phyloP scores from a whole-genome alignment of 2,329 filamentous ascomycete species.

The Myriosclerotinia curreyana region DNA sequence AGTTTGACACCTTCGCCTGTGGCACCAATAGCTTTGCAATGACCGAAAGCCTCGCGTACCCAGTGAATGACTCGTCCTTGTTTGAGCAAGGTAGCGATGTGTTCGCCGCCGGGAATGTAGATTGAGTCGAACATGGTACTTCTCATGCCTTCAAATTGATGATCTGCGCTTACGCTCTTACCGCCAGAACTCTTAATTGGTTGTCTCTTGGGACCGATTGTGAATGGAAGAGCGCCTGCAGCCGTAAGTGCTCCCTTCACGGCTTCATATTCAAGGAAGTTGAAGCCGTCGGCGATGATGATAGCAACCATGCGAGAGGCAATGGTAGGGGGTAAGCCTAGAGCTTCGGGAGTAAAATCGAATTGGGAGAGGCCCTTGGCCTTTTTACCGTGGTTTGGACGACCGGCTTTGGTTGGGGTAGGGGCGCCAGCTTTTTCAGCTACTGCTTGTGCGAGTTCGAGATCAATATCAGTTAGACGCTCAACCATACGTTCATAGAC shows the following conservation, averaged over 20 bases:
- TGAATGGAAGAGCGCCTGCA: slow-evolving; percentile 64
- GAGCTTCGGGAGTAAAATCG: slow-evolving; percentile 58
- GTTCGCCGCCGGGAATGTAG: slow-evolving; percentile 70
- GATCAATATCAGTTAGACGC: slow-evolving; percentile 69
- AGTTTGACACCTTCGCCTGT: slow-evolving; percentile 69
- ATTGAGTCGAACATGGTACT: slow-evolving; percentile 79
- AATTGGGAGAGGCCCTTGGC: slow-evolving; percentile 66
- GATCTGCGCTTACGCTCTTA: slow-evolving; percentile 63
- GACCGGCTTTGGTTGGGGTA: slow-evolving; percentile 51
- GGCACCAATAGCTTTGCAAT: slow-evolving; percentile 75
- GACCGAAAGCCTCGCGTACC: slow-evolving; percentile 76
- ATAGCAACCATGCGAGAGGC: slow-evolving; percentile 70
- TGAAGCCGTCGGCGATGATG: slow-evolving; percentile 75
- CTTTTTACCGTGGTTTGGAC: slow-evolving; percentile 63
- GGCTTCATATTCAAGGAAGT: slow-evolving; percentile 60
- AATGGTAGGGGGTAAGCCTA: slow-evolving; percentile 57
- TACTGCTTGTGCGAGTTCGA: slow-evolving; percentile 65
- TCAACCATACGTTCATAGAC: slow-evolving; percentile 70
- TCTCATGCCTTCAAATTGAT: slow-evolving; percentile 76
- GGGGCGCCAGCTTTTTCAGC: slow-evolving; percentile 67
- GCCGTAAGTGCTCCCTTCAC: slow-evolving; percentile 62
- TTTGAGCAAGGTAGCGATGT: slow-evolving; percentile 60
- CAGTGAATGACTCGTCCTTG: slow-evolving; percentile 73
- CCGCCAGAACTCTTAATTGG: slow-evolving; percentile 47
- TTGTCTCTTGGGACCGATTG: slow-evolving; percentile 67